Conservation (phyloP, 2,329 filamentous ascomycete genomes). For the Fusarium sp. region DNA sequence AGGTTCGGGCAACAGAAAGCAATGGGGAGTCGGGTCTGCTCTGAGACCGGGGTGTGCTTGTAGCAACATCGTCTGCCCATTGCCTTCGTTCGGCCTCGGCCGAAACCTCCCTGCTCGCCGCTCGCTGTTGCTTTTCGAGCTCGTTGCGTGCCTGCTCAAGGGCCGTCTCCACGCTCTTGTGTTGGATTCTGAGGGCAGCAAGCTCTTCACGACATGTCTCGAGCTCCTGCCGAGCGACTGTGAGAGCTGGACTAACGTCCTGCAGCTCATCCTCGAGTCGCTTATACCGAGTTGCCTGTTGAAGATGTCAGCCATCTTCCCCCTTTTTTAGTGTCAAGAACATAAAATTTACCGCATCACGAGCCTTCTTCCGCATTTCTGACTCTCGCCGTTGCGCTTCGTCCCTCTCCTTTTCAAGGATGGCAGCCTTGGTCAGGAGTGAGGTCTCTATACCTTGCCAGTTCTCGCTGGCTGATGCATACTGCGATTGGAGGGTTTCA, state of each 20-base stretch:
- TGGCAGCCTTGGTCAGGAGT: slow-evolving; percentile 77
- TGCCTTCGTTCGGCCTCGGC: slow-evolving; percentile 54
- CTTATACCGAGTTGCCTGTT: slow-evolving; percentile 68
- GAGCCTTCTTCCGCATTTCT: slow-evolving; percentile 87
- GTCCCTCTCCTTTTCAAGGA: slow-evolving; percentile 88
- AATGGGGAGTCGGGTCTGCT: slow-evolving; percentile 65
- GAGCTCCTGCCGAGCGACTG: slow-evolving; percentile 70
- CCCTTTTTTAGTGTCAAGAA: neutral
- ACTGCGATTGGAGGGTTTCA: slow-evolving; percentile 94
- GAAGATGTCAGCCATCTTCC: slow-evolving; percentile 25
- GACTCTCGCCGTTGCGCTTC: slow-evolving; percentile 83
- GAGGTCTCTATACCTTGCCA: slow-evolving; percentile 97
- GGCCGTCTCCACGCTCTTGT: slow-evolving; percentile 71
- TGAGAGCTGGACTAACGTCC: slow-evolving; percentile 68
- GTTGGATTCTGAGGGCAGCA: slow-evolving; percentile 68
- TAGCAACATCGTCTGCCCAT: slow-evolving; percentile 61
- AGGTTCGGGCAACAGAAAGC: slow-evolving; percentile 59
- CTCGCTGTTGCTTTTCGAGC: slow-evolving; percentile 57
- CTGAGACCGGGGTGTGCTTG: slow-evolving; percentile 52
- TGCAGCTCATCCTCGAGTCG: slow-evolving; percentile 86
- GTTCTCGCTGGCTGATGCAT: slow-evolving; percentile 92
- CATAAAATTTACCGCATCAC: slow-evolving; percentile 76
- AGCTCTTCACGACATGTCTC: slow-evolving; percentile 66
- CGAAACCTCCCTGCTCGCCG: slow-evolving; percentile 42
- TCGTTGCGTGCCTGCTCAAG: slow-evolving; percentile 63